phyloP scores from a whole-genome alignment of 495 filamentous ascomycete genomes.

The Tuber melanosporum region DNA sequence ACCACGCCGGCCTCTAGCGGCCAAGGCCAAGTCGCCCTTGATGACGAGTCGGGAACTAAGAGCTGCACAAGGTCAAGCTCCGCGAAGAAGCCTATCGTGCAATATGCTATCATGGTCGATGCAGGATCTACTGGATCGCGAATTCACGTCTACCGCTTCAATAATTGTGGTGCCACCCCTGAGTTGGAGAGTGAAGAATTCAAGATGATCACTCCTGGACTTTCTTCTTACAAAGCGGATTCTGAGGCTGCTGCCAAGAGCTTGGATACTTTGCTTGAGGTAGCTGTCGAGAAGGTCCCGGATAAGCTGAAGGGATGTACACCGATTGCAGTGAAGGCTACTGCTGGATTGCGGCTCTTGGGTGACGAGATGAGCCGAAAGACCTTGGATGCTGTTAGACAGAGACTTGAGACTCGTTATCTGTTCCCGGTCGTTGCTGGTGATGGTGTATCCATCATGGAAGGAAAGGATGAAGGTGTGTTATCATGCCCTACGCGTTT shows the following conservation, averaged over 20 bases:
- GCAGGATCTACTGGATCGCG: constrained; percentile 95
- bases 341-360: constrained; percentile 80
- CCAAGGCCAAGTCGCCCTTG: constrained; percentile 51
- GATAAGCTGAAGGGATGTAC: constrained; percentile 80
- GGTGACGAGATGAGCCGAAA: constrained; percentile 72
- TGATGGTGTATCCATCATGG: constrained; percentile 91
- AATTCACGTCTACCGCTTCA: constrained; percentile 97
- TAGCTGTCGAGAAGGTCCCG: constrained; percentile 73
- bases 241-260: constrained; percentile 81
- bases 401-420: constrained; percentile 77
- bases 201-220: constrained; percentile 75
- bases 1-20: constrained; percentile 10
- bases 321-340: constrained; percentile 92
- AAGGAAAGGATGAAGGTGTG: constrained; percentile 71
- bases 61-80: constrained; percentile 77
- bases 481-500: not conserved
- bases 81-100: constrained; percentile 81
- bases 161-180: constrained; percentile 93
- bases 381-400: constrained; percentile 78
- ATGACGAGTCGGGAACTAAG: constrained; percentile 56
- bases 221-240: constrained; percentile 79
- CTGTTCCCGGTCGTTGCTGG: constrained; percentile 90
- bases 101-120: constrained; percentile 98
- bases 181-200: constrained; percentile 90
- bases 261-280: constrained; percentile 78